A percentile compares a stretch with the other conserved stretches of the same genome.
phyloP scores from a whole-genome alignment of 352 stramenopile genomes.

The Pythium apleroticum region DNA sequence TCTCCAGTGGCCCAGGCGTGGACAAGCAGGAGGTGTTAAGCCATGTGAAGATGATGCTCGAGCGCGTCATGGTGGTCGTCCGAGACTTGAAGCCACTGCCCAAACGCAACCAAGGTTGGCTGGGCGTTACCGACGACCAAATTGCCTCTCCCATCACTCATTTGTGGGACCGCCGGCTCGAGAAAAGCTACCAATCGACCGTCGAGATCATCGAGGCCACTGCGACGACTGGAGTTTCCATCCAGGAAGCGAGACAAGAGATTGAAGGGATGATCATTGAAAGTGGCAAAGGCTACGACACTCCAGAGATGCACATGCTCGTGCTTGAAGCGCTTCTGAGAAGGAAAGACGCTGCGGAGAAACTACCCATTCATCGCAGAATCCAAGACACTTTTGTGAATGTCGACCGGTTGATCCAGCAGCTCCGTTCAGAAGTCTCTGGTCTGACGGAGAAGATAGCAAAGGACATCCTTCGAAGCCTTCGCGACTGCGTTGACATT shows the following conservation, averaged over 20 bases:
- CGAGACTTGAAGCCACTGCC: background rate
- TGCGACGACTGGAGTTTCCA: background rate
- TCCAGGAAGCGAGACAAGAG: too few relatives aligned
- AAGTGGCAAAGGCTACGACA: constrained; percentile 2
- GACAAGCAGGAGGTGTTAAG: background rate
- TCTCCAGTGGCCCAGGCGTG: background rate
- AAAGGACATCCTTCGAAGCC: background rate
- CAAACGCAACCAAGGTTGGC: too few relatives aligned
- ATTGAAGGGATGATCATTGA: too few relatives aligned
- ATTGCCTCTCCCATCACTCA: too few relatives aligned
- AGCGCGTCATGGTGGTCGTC: background rate
- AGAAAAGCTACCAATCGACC: too few relatives aligned
- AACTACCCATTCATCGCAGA: background rate
- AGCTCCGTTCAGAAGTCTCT: background rate
- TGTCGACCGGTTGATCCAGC: background rate
- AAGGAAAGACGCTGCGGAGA: background rate
- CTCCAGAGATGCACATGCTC: constrained; percentile 5
- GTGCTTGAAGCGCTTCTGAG: background rate
- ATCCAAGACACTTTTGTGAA: background rate
- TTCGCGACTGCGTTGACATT: constrained; percentile 21
- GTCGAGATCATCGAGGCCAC: too few relatives aligned
- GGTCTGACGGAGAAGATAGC: background rate
- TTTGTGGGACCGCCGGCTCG: too few relatives aligned
- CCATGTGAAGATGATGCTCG: background rate
- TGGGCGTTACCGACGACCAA: too few relatives aligned